Evolutionary conservation across 495 filamentous ascomycete genomes (phyloP).

Genomic region (Aspergillus leporis): DNA sequence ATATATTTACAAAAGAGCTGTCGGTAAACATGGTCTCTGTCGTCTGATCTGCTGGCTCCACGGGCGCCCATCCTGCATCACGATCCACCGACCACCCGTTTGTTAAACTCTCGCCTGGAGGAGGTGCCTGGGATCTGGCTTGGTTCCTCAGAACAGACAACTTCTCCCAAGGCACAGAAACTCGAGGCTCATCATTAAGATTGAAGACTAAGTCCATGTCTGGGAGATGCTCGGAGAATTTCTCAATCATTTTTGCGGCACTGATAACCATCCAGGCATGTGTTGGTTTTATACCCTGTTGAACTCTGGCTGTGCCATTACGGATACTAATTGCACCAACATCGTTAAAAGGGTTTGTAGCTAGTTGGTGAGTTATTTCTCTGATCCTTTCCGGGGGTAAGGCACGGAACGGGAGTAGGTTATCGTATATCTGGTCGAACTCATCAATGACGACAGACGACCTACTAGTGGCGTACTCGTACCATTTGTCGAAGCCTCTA

Average conservation of each 20-base stretch:
- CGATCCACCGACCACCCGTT: slow-evolving; percentile 39
- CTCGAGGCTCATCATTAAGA: slow-evolving; percentile 72
- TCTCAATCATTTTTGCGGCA: slow-evolving; percentile 63
- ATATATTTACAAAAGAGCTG: slow-evolving; percentile 42
- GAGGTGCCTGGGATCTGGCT: slow-evolving; percentile 30
- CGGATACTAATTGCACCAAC: slow-evolving; percentile 50
- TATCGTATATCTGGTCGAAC: slow-evolving; percentile 70
- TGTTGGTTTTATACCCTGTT: slow-evolving; percentile 49
- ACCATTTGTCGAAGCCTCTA: slow-evolving; percentile 63
- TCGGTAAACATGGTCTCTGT: slow-evolving; percentile 53
- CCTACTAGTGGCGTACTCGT: slow-evolving; percentile 62
- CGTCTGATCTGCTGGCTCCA: slow-evolving; percentile 44
- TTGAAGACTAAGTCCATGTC: slow-evolving; percentile 85
- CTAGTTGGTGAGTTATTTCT: slow-evolving; percentile 40
- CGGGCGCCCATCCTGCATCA: slow-evolving; percentile 39
- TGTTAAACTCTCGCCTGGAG: slow-evolving; percentile 22
- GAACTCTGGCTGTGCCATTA: slow-evolving; percentile 42
- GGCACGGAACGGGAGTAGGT: slow-evolving; percentile 74
- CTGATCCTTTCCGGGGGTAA: slow-evolving; percentile 62
- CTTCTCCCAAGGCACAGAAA: slow-evolving; percentile 69
- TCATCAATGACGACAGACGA: slow-evolving; percentile 71
- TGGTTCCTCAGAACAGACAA: slow-evolving; percentile 38
- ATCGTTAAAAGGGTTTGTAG: slow-evolving; percentile 51
- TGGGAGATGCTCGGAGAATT: slow-evolving; percentile 69
- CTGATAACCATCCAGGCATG: slow-evolving; percentile 59